phyloP scores from a whole-genome alignment of 2,329 filamentous ascomycete species.

The Paecilomyces formosus region DNA sequence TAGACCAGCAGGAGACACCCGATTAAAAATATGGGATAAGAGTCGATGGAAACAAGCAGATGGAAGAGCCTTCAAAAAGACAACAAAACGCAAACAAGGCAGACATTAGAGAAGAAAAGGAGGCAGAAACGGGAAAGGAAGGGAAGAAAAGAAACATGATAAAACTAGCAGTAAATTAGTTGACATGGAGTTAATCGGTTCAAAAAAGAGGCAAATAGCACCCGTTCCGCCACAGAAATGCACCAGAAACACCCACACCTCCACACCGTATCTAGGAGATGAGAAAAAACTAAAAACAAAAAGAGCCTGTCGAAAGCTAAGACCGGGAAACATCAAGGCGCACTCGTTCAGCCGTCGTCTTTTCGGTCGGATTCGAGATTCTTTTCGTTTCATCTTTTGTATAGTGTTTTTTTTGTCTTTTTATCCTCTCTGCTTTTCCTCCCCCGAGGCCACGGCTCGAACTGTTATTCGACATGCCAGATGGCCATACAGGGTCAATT shows the following conservation, averaged over 20 bases:
- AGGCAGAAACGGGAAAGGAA: neutral
- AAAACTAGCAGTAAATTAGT: conserved; percentile 1
- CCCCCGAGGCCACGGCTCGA: neutral
- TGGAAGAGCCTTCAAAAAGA: neutral
- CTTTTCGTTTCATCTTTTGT: conserved; percentile 9
- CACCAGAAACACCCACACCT: conserved; percentile 32
- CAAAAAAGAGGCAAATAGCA: conserved; percentile 6
- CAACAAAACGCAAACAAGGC: neutral
- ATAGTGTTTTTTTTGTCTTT: conserved; percentile 8
- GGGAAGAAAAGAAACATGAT: conserved; percentile 1
- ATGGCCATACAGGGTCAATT: neutral
- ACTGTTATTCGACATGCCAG: neutral
- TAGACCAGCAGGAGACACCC: neutral
- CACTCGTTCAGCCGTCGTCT: neutral
- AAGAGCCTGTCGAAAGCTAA: conserved; percentile 21
- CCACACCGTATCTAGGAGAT: conserved; percentile 27
- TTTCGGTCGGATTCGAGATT: conserved; percentile 13
- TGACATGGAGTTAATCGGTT: neutral
- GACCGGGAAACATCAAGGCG: conserved; percentile 12
- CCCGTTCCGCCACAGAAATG: conserved; percentile 16
- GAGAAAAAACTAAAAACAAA: conserved; percentile 14
- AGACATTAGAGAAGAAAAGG: neutral
- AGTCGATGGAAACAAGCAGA: neutral
- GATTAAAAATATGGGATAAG: neutral
- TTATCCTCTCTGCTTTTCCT: conserved; percentile 11